phyloP scores from a whole-genome alignment of 139 green algal genomes.

The Picochlorum sp. region DNA sequence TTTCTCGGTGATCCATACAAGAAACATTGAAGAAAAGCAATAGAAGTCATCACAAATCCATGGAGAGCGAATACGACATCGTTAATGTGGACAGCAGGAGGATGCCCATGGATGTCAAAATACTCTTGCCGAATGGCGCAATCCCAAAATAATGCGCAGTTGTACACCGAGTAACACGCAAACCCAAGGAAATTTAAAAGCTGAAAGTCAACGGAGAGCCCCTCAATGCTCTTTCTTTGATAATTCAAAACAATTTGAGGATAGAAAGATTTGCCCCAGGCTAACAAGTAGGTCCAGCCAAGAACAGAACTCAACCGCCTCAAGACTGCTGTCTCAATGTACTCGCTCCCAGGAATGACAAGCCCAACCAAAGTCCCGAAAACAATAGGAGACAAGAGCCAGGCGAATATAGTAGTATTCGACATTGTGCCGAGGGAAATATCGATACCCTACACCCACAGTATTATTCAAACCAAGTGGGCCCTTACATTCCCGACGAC shows the following conservation, averaged over 20 bases:
- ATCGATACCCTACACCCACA: no score
- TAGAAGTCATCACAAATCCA: slow-evolving; percentile 22
- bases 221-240: slow-evolving; percentile 34
- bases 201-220: slow-evolving; percentile 52
- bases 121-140: slow-evolving; percentile 36
- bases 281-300: slow-evolving; percentile 41
- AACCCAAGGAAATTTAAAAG: slow-evolving; percentile 52
- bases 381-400: slow-evolving; percentile 4
- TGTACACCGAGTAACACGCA: slow-evolving; percentile 51
- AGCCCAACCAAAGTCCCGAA: slow-evolving; percentile 2
- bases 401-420: background rate
- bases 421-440: background rate
- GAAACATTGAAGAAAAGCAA: slow-evolving; percentile 26
- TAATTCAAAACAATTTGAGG: slow-evolving; percentile 52
- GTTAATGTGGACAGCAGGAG: slow-evolving; percentile 42
- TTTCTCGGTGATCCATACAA: slow-evolving; percentile 14
- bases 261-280: slow-evolving; percentile 52
- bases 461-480: no score
- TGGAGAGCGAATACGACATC: slow-evolving; percentile 57
- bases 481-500: no score
- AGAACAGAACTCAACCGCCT: slow-evolving; percentile 16
- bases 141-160: slow-evolving; percentile 40
- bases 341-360: slow-evolving; percentile 1
- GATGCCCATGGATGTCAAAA: slow-evolving; percentile 23
- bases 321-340: background rate